Base-by-base conservation (phyloP, 2,329 filamentous ascomycete species). In the Colletotrichum liriopes region DNA sequence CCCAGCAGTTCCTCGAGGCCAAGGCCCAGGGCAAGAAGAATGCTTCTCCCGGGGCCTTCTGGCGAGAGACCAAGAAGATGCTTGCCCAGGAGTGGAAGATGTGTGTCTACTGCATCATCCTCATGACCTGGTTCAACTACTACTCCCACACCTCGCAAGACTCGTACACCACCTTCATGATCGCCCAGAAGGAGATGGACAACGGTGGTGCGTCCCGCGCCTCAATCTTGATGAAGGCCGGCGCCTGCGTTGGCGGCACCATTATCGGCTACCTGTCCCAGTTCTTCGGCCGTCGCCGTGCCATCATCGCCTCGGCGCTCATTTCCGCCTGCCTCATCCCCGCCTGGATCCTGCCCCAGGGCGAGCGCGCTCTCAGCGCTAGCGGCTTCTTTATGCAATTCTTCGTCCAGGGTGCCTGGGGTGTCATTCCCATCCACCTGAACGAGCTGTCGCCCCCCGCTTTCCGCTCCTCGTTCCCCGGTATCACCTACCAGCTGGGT, bases 71-170 rank as follows among this genome's bases (percentile, higher is more conserved):
- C 18, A 91, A 88, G 80, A 79, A 83, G 20, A 94, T 95, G 91
- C 81, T 95, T 18, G 81, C 77, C 6, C 84, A 89, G 49, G 92
- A 95, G 80, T 95, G 93, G 93, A 90, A 89, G 80, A 91, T 95
- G 88, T 92, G 90, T 76, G 78, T 95, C 66, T 96, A 95, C 85
- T 93, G 92, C 81, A 85, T 93, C 80, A 86, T 95, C 74, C 85
- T 96, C 64, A 95, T 95, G 93, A 93, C 91, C 0, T 93, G 92
- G 87, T 91, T 91, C 84, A 92, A 91, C 82, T 91, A 87, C 81
- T 94, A 93, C 84, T 93, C 91, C 62, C 93, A 96, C 84, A 94
- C 93, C 1, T 92, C 90, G 32, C 93, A 96, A 80, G 93, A 96
- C 83, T 92, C 89, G 60, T 95, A 95, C 84, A 94, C 93, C 0